A percentile compares a stretch with the other conserved stretches of the same genome.
These are phyloP conservation scores for Nidularia pulvinata DNA, from an alignment of 768 basidiomycete species.

Conservation along the genomic window DNA sequence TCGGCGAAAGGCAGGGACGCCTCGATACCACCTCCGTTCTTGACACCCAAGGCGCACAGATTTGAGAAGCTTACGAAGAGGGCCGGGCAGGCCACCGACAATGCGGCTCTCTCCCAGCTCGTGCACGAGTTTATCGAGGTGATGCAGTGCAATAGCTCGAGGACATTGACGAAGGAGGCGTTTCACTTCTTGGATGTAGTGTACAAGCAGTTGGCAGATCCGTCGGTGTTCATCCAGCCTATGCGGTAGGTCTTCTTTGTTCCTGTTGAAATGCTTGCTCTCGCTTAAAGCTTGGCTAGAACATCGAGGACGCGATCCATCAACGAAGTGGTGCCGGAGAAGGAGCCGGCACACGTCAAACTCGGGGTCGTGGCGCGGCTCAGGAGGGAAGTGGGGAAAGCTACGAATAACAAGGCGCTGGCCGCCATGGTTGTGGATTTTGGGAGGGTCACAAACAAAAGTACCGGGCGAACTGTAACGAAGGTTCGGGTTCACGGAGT, in stretches of 20 bases:
- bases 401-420: constrained; percentile 53
- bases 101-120: constrained; percentile 46
- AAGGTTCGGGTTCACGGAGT: constrained; percentile 39
- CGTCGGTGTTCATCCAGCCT: constrained; percentile 58
- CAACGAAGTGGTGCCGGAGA: constrained; percentile 33
- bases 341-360: constrained; percentile 52
- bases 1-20: constrained; percentile 31
- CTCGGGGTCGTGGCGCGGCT: constrained; percentile 59
- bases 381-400: constrained; percentile 48
- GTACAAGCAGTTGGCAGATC: constrained; percentile 70
- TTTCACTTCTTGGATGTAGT: constrained; percentile 70
- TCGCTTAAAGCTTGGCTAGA: constrained; percentile 15
- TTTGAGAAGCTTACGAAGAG: constrained; percentile 45
- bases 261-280: constrained; percentile 3
- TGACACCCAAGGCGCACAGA: constrained; percentile 50
- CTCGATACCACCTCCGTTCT: constrained; percentile 22
- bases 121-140: constrained; percentile 63
- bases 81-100: constrained; percentile 49
- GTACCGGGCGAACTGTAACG: constrained; percentile 69
- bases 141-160: constrained; percentile 65
- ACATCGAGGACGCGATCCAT: constrained; percentile 36
- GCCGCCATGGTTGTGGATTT: constrained; percentile 72
- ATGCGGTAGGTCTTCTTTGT: constrained; percentile 37
- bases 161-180: constrained; percentile 67
- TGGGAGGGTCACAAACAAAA: constrained; percentile 65